These are phyloP conservation scores for Tetratostichococcus sp. DNA, from an alignment of 139 green algal genomes.

Conservation along the genomic window DNA sequence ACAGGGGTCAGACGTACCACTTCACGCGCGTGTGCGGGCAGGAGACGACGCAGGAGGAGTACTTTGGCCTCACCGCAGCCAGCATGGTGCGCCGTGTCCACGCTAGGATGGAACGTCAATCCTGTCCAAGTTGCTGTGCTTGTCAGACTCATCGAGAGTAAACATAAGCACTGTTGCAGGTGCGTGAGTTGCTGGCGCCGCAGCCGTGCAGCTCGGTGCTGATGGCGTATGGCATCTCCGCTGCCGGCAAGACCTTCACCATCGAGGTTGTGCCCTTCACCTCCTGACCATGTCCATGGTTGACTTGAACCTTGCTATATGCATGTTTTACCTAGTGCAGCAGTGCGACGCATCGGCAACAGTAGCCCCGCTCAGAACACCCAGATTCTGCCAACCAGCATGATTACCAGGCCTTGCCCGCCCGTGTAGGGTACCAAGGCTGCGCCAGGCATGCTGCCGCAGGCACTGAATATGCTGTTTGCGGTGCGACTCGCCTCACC, in stretches of 20 bases:
- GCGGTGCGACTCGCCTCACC: too few relatives aligned
- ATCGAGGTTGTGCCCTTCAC: conserved; percentile 57
- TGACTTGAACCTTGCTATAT: too few relatives aligned
- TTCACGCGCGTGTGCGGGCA: conserved; percentile 55
- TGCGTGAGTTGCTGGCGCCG: conserved; percentile 37
- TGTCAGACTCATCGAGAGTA: too few relatives aligned
- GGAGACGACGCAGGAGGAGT: conserved; percentile 37
- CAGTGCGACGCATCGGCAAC: too few relatives aligned
- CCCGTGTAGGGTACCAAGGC: conserved; percentile 37
- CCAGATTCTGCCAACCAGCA: too few relatives aligned
- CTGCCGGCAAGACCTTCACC: conserved; percentile 76
- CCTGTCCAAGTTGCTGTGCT: too few relatives aligned
- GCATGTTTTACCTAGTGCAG: too few relatives aligned
- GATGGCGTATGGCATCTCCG: conserved; percentile 79
- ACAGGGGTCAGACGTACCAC: conserved; percentile 50
- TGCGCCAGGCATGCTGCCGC: conserved; percentile 60
- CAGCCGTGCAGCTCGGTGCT: conserved; percentile 47
- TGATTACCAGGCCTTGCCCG: background rate
- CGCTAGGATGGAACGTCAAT: too few relatives aligned
- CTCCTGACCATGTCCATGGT: too few relatives aligned
- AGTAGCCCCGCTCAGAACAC: background rate
- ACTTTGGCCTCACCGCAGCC: conserved; percentile 36
- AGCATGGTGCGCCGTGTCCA: conserved; percentile 34
- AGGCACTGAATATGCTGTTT: conserved; percentile 53
- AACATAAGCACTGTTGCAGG: too few relatives aligned